Evolutionary conservation across 306 rosid genomes (phyloP).

Genomic region (Cicer yamashitae): DNA sequence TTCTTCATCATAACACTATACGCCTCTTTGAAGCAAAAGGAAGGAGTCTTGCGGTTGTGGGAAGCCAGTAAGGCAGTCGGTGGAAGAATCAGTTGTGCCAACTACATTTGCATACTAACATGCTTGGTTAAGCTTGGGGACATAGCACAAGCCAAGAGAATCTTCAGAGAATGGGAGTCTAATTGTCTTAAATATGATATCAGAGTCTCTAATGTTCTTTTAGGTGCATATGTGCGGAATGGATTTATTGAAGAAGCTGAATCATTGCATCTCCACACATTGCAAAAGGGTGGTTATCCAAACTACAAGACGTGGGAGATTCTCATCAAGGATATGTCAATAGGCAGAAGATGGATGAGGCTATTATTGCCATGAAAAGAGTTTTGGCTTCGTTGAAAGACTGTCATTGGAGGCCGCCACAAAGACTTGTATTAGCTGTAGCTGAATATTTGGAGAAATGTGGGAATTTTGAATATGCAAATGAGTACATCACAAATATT

Average conservation of each 20-base stretch:
- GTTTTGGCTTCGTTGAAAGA: constrained; percentile 57
- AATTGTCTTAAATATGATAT: constrained; percentile 65
- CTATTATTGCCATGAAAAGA: constrained; percentile 62
- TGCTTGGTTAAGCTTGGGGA: constrained; percentile 78
- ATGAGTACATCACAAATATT: constrained; percentile 50
- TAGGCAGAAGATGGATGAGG: constrained; percentile 58
- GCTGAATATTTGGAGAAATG: constrained; percentile 62
- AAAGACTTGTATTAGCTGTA: constrained; percentile 55
- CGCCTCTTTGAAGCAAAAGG: constrained; percentile 65
- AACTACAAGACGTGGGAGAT: constrained; percentile 95
- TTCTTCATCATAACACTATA: constrained; percentile 74
- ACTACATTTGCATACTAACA: constrained; percentile 73
- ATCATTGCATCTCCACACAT: constrained; percentile 65
- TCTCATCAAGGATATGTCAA: constrained; percentile 75
- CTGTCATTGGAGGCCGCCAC: constrained; percentile 72
- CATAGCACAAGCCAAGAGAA: constrained; percentile 61
- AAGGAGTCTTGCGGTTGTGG: constrained; percentile 76
- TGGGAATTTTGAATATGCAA: constrained; percentile 59
- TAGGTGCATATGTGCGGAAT: constrained; percentile 81
- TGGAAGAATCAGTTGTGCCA: constrained; percentile 71
- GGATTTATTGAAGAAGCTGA: constrained; percentile 79
- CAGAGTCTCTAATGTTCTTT: constrained; percentile 83
- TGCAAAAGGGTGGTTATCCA: constrained; percentile 79
- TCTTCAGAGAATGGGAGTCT: constrained; percentile 80
- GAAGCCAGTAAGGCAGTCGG: constrained; percentile 64